Evolutionary conservation across 108 stramenopile genomes (phyloP).

Genomic region (Poteriospumella lacustris): DNA sequence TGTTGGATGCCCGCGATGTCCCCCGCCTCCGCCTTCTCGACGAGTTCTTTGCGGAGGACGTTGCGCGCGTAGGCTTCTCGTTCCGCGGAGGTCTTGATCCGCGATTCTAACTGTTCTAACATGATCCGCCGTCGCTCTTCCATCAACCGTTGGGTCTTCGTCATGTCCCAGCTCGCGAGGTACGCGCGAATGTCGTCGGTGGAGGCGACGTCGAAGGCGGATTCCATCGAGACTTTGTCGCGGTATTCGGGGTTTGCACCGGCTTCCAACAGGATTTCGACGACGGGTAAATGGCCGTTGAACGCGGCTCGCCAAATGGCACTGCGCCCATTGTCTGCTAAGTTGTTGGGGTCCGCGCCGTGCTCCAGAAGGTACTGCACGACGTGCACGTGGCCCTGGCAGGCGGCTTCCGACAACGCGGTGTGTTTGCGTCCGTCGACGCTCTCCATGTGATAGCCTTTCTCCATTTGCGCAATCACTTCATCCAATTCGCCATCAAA

Average conservation of each 20-base stretch:
- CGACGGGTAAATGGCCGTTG: constrained; percentile 35
- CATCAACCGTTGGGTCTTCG: constrained; percentile 31
- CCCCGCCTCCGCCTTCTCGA: constrained; percentile 25
- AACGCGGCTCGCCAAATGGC: constrained; percentile 42
- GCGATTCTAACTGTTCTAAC: constrained; percentile 26
- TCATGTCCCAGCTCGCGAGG: constrained; percentile 34
- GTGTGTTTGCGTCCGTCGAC: constrained; percentile 42
- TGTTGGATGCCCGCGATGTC: constrained; percentile 28
- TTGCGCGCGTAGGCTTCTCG: constrained; percentile 41
- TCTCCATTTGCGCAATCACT: constrained; percentile 30
- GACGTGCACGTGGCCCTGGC: constrained; percentile 39
- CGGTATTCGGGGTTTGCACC: constrained; percentile 37
- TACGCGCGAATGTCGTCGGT: constrained; percentile 33
- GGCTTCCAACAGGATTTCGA: constrained; percentile 34
- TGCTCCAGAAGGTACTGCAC: constrained; percentile 34
- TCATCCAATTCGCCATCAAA: constrained; percentile 51
- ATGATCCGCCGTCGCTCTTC: constrained; percentile 26
- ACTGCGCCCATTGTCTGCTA: constrained; percentile 34
- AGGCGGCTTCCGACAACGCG: constrained; percentile 44
- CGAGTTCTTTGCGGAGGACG: constrained; percentile 36
- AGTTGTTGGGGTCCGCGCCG: constrained; percentile 45
- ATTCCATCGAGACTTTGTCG: constrained; percentile 25
- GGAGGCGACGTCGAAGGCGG: constrained; percentile 43
- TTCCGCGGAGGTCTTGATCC: constrained; percentile 44
- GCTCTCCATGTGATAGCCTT: constrained; percentile 41